A percentile compares a stretch with the other conserved stretches of the same genome.
Evolutionary conservation across 192 early-diverging fungal genomes (phyloP).

Genomic region (Lobosporangium transversale): DNA sequence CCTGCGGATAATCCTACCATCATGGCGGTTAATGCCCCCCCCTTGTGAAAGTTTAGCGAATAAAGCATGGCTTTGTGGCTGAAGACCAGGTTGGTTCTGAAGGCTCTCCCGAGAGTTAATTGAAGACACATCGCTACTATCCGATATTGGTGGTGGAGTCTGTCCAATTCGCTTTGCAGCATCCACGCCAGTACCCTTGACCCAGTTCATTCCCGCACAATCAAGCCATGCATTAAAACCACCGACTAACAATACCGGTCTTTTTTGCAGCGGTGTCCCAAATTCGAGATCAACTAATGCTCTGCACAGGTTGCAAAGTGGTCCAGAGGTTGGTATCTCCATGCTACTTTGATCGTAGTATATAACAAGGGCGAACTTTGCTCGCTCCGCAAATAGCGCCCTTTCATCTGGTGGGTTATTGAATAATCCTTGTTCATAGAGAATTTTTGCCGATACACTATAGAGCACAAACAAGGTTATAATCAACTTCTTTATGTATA

Average conservation of each 20-base stretch:
- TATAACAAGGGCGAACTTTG: conserved; percentile 78
- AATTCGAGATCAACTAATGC: conserved; percentile 74
- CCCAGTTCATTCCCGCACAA: conserved; percentile 59
- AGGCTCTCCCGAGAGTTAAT: not conserved
- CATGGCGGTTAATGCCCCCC: conserved; percentile 45
- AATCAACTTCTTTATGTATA: too few species aligned
- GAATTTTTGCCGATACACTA: conserved; percentile 60
- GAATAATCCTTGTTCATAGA: conserved; percentile 64
- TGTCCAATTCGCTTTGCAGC: conserved; percentile 53
- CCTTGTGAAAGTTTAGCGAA: conserved; percentile 29
- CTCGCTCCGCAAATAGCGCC: conserved; percentile 70
- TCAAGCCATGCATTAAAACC: conserved; percentile 83
- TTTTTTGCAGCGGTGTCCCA: conserved; percentile 56
- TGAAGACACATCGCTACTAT: not conserved
- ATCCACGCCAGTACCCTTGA: conserved; percentile 52
- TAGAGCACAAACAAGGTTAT: too few species aligned
- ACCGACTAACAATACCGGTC: conserved; percentile 78
- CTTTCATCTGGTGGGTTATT: conserved; percentile 67
- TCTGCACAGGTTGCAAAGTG: conserved; percentile 57
- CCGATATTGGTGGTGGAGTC: not conserved
- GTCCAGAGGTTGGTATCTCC: conserved; percentile 25
- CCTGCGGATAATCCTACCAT: conserved; percentile 26
- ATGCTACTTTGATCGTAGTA: conserved; percentile 73
- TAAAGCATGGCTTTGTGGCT: conserved; percentile 14
- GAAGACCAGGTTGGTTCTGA: conserved; percentile 8